Conservation (phyloP, 371 early-diverging fungal genomes). For the Sporodiniella umbellata region DNA sequence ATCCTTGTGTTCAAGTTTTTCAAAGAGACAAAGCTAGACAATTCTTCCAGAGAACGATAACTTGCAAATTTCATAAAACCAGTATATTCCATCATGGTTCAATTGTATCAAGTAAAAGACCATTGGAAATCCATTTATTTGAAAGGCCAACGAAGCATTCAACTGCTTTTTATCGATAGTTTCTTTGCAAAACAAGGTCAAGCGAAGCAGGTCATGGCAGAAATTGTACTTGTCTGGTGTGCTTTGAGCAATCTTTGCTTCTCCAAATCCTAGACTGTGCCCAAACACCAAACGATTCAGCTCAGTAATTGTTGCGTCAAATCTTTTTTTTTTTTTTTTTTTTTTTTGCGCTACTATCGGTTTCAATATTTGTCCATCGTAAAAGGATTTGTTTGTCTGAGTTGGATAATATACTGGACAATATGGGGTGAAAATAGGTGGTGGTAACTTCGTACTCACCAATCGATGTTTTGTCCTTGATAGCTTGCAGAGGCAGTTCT, state of each 20-base stretch:
- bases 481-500: conserved; percentile 10
- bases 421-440: conserved; percentile 5
- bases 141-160: conserved; percentile 10
- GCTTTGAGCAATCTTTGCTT: conserved; percentile 14
- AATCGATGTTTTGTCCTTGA: conserved; percentile 9
- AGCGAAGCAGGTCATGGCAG: conserved; percentile 11
- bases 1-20: conserved; percentile 12
- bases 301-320: conserved; percentile 13
- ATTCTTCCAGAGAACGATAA: conserved; percentile 9
- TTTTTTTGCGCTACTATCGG: conserved; percentile 11
- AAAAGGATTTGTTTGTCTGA: conserved; percentile 7
- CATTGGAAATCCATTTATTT: conserved; percentile 7
- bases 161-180: conserved; percentile 10
- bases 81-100: conserved; percentile 7
- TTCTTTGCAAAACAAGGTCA: conserved; percentile 13
- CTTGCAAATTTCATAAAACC: conserved; percentile 8
- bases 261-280: conserved; percentile 16
- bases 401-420: conserved; percentile 9
- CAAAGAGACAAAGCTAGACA: conserved; percentile 10
- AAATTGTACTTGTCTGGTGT: conserved; percentile 10
- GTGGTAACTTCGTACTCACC: conserved; percentile 4
- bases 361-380: conserved; percentile 13
- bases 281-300: conserved; percentile 12
- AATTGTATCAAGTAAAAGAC: conserved; percentile 8
- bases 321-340: conserved; percentile 7